These are phyloP conservation scores for Globisporangium irregulare DNA, from an alignment of 352 stramenopile species.

Conservation along the genomic window DNA sequence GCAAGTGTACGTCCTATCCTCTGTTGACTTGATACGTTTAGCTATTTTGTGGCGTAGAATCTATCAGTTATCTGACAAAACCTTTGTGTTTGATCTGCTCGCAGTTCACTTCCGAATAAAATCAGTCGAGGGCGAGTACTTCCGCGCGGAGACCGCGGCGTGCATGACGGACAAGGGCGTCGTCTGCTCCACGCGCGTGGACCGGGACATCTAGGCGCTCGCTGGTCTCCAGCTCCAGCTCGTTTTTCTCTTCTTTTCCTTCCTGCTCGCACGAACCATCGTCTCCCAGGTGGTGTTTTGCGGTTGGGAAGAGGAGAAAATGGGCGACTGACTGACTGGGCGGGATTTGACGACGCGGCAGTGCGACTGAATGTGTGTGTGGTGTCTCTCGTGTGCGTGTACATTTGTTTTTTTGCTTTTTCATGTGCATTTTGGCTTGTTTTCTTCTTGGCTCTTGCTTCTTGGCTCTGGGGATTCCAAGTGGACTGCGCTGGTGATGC, in stretches of 20 bases:
- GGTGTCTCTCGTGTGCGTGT: background rate
- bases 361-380: constrained; percentile 1
- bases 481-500: background rate
- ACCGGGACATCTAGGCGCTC: constrained; percentile 45
- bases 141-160: constrained; percentile 67
- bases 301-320: background rate
- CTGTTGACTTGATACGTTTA: background rate
- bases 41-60: background rate
- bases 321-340: background rate
- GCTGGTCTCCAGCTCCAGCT: background rate
- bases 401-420: background rate
- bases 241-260: background rate
- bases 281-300: background rate
- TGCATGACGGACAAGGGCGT: constrained; percentile 70
- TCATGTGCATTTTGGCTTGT: constrained; percentile 1
- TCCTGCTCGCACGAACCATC: background rate
- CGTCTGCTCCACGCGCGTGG: constrained; percentile 77
- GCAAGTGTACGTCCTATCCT: constrained; percentile 50
- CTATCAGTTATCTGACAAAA: background rate
- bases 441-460: background rate
- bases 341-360: background rate
- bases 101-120: constrained; percentile 85
- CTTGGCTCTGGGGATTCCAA: background rate
- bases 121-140: constrained; percentile 70
- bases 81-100: constrained; percentile 12